Conservation (phyloP, 345 rosid genomes). For the Trapa incisa region DNA sequence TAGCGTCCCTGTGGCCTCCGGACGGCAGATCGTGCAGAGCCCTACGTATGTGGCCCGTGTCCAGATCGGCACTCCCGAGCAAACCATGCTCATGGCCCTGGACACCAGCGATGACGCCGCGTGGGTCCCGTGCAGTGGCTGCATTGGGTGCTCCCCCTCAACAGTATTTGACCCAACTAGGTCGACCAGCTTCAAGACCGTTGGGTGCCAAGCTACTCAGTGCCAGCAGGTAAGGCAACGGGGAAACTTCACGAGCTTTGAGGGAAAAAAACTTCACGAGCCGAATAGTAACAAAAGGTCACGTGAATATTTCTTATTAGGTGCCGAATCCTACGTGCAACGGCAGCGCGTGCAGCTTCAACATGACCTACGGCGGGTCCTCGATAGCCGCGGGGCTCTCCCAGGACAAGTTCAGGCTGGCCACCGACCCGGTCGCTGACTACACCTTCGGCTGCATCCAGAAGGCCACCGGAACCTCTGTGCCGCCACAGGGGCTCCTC, state of each 20-base stretch:
- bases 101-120: slow-evolving; percentile 87
- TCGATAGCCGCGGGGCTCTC: slow-evolving; percentile 51
- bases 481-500: slow-evolving; percentile 76
- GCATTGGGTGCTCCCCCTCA: slow-evolving; percentile 62
- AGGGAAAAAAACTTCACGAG: not conserved
- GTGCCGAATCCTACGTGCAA: slow-evolving; percentile 58
- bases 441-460: slow-evolving; percentile 82
- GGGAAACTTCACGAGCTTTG: not conserved
- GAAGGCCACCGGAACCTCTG: slow-evolving; percentile 47
- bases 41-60: slow-evolving; percentile 69
- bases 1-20: slow-evolving; percentile 77
- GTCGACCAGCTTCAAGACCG: slow-evolving; percentile 45
- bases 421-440: slow-evolving; percentile 42
- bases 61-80: slow-evolving; percentile 74
- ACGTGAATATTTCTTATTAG: slow-evolving; percentile 17
- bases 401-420: slow-evolving; percentile 50
- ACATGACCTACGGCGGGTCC: slow-evolving; percentile 77
- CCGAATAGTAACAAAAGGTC: not conserved
- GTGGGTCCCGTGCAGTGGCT: slow-evolving; percentile 73
- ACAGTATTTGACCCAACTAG: slow-evolving; percentile 33
- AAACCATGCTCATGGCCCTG: slow-evolving; percentile 69
- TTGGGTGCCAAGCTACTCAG: slow-evolving; percentile 51
- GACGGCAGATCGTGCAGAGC: slow-evolving; percentile 62
- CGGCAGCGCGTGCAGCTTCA: slow-evolving; percentile 48
- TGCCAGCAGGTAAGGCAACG: slow-evolving; percentile 56